Percentiles rank a stretch among this genome's conserved stretches.
Conservation (phyloP, 768 basidiomycete genomes). For the Psilocybe sp. region DNA sequence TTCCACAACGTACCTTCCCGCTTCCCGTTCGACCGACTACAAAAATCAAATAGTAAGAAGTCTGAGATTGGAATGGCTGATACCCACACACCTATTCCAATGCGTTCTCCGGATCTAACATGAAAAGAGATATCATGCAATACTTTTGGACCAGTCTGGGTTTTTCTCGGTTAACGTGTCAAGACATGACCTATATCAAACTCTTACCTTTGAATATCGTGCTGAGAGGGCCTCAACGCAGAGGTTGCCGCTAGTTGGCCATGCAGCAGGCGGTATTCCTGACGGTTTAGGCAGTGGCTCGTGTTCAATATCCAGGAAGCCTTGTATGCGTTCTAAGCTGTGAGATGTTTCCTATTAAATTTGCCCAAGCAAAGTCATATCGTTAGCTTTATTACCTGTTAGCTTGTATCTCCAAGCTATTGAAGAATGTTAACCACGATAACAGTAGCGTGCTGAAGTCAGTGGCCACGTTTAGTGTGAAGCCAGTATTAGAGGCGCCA, state of each 20-base stretch:
- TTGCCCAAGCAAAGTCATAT: no score
- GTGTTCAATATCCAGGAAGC: conserved; percentile 55
- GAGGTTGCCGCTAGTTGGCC: conserved; percentile 60
- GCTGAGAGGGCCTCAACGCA: conserved; percentile 53
- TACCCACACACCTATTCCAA: conserved; percentile 36
- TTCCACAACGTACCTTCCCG: conserved; percentile 32
- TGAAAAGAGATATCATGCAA: conserved; percentile 49
- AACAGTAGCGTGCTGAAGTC: conserved; percentile 3
- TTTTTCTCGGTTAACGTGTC: no score
- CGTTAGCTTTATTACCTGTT: neutral
- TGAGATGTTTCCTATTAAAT: neutral
- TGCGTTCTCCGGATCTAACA: conserved; percentile 52
- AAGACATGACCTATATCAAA: no score
- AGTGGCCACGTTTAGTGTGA: conserved; percentile 55
- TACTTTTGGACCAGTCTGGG: conserved; percentile 36
- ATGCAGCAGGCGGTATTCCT: conserved; percentile 58
- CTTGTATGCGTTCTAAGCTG: conserved; percentile 69
- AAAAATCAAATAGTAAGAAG: neutral
- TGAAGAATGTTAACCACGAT: conserved; percentile 27
- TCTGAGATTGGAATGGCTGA: neutral
- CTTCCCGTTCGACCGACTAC: conserved; percentile 44
- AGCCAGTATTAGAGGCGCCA: conserved; percentile 40
- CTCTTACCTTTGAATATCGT: conserved; percentile 40
- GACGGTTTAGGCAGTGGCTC: conserved; percentile 38
- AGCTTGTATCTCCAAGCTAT: neutral